Evolutionary conservation across 2,329 filamentous ascomycete genomes (phyloP), one percentile per base, ranked within the genome.

Genomic region (Annulohypoxylon truncatum): DNA sequence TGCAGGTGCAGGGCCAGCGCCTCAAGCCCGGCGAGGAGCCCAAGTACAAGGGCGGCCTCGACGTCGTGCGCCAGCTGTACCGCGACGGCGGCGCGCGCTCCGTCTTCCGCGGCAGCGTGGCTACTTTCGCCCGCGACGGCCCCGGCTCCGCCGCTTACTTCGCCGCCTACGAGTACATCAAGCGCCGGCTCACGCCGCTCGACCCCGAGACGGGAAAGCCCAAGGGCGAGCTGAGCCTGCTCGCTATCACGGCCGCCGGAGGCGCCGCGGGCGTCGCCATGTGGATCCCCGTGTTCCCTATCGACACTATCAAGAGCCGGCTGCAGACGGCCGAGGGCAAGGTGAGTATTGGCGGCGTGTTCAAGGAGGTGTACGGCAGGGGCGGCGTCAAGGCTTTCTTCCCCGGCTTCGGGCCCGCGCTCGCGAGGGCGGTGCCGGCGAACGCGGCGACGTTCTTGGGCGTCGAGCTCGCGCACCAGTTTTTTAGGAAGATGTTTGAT

Each of bases 261-360:
- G 96, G 92, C 68, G 92, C 90, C 3, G 96, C 96, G 0, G 96
- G 96, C 76, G 88, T 99, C 24, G 96, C 96, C 68, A 99, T 99
- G 96, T 99, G 96, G 96, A 96, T 97, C 72, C 94, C 96, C 57
- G 94, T 99, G 42, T 99, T 99, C 87, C 96, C 96, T 20, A 87
- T 99, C 70, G 96, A 99, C 77, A 99, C 96, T 0, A 90, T 99
- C 82, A 99, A 99, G 88, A 94, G 91, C 69, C 86, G 94, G 35
- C 82, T 99, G 77, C 96, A 99, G 85, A 97, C 93, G 44, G 93
- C 93, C 42, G 92, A 96, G 76, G 94, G 93, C 51, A 91, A 91
- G 72, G 90, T 94, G 52, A 93, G 91, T 0, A 88, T 99, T 54
- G 87, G 89, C 13, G 90, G 92, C 6, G 93, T 96, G 29, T 87